These are phyloP conservation scores for Wickerhamomyces bisporus DNA, from an alignment of 805 yeast species.

Conservation along the genomic window DNA sequence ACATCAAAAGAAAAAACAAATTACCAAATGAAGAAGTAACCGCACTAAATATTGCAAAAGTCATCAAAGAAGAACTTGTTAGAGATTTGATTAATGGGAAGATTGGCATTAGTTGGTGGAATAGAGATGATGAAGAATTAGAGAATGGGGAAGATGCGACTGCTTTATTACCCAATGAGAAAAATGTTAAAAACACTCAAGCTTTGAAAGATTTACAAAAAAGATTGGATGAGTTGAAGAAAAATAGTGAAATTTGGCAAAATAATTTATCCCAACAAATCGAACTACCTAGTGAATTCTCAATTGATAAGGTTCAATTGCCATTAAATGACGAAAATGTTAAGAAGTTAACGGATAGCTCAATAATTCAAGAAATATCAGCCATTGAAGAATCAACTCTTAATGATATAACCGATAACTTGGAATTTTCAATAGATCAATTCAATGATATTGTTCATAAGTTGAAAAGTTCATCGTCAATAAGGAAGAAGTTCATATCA, in stretches of 20 bases:
- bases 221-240: constrained; percentile 37
- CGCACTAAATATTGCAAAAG: constrained; percentile 49
- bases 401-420: constrained; percentile 9
- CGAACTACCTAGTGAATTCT: constrained; percentile 9
- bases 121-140: constrained; percentile 26
- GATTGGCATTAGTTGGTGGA: constrained; percentile 68
- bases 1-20: constrained; percentile 20
- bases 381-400: constrained; percentile 9
- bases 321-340: constrained; percentile 17
- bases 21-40: constrained; percentile 35
- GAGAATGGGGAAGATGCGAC: constrained; percentile 22
- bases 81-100: constrained; percentile 54
- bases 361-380: constrained; percentile 13
- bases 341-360: constrained; percentile 16
- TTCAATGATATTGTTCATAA: constrained; percentile 18
- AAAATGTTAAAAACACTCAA: constrained; percentile 46
- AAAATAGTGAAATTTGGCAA: constrained; percentile 47
- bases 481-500: constrained; percentile 23
- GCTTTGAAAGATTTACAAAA: constrained; percentile 42
- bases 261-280: constrained; percentile 10
- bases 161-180: constrained; percentile 50
- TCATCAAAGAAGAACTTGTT: constrained; percentile 58
- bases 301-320: constrained; percentile 7
- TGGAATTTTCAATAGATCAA: constrained; percentile 18
- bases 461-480: constrained; percentile 16